Evolutionary conservation across 1,284 basidiomycete species (phyloP).

Genomic region (Abortiporus biennis): DNA sequence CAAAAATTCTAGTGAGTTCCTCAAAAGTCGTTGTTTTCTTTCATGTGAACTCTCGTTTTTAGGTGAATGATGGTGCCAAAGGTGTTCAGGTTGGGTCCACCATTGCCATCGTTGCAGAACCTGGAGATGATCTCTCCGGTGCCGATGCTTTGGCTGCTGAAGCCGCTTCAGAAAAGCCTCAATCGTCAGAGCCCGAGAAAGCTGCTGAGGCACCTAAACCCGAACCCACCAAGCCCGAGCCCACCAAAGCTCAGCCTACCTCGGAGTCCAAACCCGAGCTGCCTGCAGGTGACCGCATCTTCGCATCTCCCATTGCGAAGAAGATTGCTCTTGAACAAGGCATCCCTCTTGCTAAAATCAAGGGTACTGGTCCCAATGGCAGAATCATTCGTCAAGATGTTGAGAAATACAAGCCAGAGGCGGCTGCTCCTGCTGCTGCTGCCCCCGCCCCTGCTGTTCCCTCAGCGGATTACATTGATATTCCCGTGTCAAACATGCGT

Average conservation of each 20-base stretch:
- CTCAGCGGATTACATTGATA: conserved; percentile 78
- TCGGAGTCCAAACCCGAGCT: conserved; percentile 46
- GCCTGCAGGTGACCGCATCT: conserved; percentile 75
- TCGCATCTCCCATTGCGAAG: conserved; percentile 93
- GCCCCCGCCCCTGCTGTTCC: conserved; percentile 39
- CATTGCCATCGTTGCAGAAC: conserved; percentile 90
- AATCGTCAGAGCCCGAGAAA: conserved; percentile 30
- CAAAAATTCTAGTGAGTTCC: conserved; percentile 75
- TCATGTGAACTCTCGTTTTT: conserved; percentile 5
- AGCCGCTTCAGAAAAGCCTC: conserved; percentile 33
- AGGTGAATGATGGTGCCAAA: conserved; percentile 85
- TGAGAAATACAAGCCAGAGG: conserved; percentile 74
- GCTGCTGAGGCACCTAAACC: conserved; percentile 31
- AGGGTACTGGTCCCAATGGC: conserved; percentile 92
- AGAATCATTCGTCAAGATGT: conserved; percentile 94
- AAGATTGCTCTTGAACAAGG: conserved; percentile 95
- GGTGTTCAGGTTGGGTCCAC: conserved; percentile 79
- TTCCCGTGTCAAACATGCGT: conserved; percentile 93
- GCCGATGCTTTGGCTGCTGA: conserved; percentile 76
- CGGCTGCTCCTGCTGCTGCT: conserved; percentile 36
- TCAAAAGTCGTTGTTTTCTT: background rate
- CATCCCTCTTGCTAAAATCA: conserved; percentile 86
- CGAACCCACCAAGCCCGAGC: conserved; percentile 35
- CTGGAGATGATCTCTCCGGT: conserved; percentile 88
- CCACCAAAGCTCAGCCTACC: conserved; percentile 22